Conservation (phyloP, 495 filamentous ascomycete species). For the Friedmanniomyces simplex region DNA sequence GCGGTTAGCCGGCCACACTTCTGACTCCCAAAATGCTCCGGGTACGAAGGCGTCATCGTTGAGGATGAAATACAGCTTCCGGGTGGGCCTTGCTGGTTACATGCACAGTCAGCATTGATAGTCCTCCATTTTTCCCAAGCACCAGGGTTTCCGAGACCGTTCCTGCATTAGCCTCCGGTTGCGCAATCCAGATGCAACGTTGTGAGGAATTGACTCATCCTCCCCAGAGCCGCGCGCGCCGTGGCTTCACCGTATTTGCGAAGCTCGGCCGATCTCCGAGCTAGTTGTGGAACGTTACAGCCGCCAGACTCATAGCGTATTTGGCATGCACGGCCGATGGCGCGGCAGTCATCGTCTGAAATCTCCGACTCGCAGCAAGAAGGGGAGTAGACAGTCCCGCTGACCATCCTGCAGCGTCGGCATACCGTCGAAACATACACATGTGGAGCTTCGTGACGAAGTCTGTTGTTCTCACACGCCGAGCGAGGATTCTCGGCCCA, state of each 20-base stretch:
- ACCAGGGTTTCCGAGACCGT: background rate
- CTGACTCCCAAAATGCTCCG: too few relatives aligned
- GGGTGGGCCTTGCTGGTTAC: background rate
- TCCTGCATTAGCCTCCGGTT: conserved; percentile 18
- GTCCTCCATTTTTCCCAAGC: background rate
- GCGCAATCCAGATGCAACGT: conserved; percentile 4
- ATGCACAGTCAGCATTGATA: background rate
- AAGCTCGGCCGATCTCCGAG: background rate
- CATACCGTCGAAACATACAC: too few relatives aligned
- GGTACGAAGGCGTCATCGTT: too few relatives aligned
- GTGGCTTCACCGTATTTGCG: background rate
- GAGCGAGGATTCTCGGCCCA: too few relatives aligned
- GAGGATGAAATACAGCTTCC: background rate
- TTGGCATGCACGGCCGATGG: too few relatives aligned
- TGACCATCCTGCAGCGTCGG: too few relatives aligned
- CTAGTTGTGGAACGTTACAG: conserved; percentile 10
- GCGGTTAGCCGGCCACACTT: too few relatives aligned
- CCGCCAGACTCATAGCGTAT: background rate
- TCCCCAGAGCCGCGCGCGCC: background rate
- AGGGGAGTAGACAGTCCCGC: too few relatives aligned
- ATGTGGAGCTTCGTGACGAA: too few relatives aligned
- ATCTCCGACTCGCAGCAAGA: too few relatives aligned
- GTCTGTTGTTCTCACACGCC: too few relatives aligned
- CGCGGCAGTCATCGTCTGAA: too few relatives aligned
- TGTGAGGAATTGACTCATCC: background rate